phyloP scores from a whole-genome alignment of 1,284 basidiomycete species.

The Ustanciosporium gigantosporum region DNA sequence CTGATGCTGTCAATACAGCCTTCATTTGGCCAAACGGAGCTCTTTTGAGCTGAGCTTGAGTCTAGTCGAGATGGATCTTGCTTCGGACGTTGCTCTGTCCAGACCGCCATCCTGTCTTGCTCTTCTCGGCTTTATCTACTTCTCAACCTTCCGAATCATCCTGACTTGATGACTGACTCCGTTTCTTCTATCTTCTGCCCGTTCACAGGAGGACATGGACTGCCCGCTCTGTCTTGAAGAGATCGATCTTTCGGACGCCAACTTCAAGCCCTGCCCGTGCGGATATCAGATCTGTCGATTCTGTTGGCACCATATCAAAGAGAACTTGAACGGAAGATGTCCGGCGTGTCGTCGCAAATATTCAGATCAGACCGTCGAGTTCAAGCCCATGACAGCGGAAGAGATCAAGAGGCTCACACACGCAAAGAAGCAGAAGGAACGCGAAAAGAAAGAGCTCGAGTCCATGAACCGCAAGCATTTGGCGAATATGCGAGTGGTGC shows the following conservation, averaged over 20 bases:
- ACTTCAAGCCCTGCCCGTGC: slow-evolving; percentile 98
- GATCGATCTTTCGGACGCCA: slow-evolving; percentile 97
- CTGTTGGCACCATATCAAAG: slow-evolving; percentile 98
- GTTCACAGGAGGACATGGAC: slow-evolving; percentile 86
- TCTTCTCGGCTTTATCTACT: not conserved
- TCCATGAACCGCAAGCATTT: slow-evolving; percentile 82
- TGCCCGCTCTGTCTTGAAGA: slow-evolving; percentile 98
- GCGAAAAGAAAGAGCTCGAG: slow-evolving; percentile 94
- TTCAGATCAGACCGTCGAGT: slow-evolving; percentile 88
- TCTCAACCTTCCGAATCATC: no score
- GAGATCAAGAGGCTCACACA: slow-evolving; percentile 94
- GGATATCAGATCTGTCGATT: slow-evolving; percentile 99
- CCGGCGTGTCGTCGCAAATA: slow-evolving; percentile 95
- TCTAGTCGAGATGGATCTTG: no score
- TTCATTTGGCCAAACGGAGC: no score
- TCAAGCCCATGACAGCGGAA: slow-evolving; percentile 91
- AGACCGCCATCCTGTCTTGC: no score
- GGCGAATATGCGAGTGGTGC: slow-evolving; percentile 91
- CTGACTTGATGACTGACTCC: not conserved
- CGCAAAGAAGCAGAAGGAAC: slow-evolving; percentile 92
- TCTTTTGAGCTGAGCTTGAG: no score
- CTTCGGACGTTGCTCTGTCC: no score
- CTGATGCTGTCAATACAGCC: no score
- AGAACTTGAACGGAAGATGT: slow-evolving; percentile 92
- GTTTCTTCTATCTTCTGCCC: no score